phyloP scores from a whole-genome alignment of 2,329 filamentous ascomycete genomes.

The Monilinia vaccinii-corymbosi region DNA sequence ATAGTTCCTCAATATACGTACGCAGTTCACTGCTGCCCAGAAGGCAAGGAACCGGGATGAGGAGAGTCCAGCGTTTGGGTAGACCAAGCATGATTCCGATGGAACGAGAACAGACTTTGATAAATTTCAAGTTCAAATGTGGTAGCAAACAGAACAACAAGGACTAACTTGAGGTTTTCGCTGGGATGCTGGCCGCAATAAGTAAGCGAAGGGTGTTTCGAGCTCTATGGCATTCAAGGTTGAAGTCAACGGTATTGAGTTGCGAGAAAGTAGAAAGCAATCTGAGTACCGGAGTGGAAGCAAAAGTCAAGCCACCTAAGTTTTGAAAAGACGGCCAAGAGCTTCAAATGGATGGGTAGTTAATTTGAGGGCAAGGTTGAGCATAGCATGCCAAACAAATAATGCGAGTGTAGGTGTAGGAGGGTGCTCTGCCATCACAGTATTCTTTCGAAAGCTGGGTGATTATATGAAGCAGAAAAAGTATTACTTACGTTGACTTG shows the following conservation, averaged over 20 bases:
- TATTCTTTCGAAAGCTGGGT: background rate
- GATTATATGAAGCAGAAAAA: background rate
- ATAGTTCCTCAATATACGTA: background rate
- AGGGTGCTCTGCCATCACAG: background rate
- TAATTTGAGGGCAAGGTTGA: background rate
- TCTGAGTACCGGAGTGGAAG: background rate
- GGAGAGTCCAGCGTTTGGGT: too few relatives aligned
- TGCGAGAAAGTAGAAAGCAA: background rate
- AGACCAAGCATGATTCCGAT: too few relatives aligned
- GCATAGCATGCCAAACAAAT: background rate
- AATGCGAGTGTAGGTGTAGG: background rate
- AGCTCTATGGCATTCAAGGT: background rate
- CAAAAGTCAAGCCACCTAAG: background rate
- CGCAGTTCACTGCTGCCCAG: background rate
- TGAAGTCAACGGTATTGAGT: background rate
- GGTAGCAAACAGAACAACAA: background rate
- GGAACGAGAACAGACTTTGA: background rate
- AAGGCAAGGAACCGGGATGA: background rate
- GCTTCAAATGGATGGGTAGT: background rate
- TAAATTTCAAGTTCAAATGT: background rate
- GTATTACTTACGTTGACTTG: conserved; percentile 26
- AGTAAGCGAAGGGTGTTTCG: background rate
- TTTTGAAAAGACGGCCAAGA: background rate
- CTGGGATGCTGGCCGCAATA: background rate
- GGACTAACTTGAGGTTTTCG: background rate